phyloP scores from a whole-genome alignment of 2,329 filamentous ascomycete species.

The Ascosphaera aggregata region DNA sequence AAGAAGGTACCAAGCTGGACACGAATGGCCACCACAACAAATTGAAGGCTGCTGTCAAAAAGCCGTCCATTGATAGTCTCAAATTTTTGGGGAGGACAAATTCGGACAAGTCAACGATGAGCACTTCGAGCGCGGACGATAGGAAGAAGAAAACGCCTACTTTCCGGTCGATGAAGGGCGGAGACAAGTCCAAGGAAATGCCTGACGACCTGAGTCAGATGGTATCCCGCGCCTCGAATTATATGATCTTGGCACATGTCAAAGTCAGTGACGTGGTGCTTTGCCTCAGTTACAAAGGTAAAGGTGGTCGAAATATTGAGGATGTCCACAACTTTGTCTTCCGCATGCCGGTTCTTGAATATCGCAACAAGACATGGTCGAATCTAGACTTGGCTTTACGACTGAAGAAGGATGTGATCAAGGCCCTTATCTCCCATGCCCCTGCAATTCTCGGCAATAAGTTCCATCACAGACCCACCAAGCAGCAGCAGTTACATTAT shows the following conservation, averaged over 20 bases:
- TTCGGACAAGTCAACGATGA: conserved; percentile 16
- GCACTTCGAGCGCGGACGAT: conserved; percentile 10
- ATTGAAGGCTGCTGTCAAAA: conserved; percentile 15
- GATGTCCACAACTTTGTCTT: conserved; percentile 98
- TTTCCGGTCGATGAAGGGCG: conserved; percentile 24
- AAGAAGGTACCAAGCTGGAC: conserved; percentile 4
- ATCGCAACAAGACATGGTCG: conserved; percentile 97
- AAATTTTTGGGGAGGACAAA: conserved; percentile 13
- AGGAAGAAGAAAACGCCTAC: conserved; percentile 26
- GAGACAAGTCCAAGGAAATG: conserved; percentile 34
- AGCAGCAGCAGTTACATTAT: conserved; percentile 53
- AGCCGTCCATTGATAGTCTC: conserved; percentile 20
- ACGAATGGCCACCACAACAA: conserved; percentile 4
- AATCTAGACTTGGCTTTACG: conserved; percentile 84
- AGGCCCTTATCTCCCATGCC: conserved; percentile 81
- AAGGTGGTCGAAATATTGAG: conserved; percentile 82
- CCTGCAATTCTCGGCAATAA: conserved; percentile 97
- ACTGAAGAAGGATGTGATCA: conserved; percentile 83
- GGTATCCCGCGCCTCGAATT: conserved; percentile 85
- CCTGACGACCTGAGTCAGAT: conserved; percentile 90
- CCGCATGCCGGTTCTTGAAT: conserved; percentile 79
- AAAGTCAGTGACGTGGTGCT: conserved; percentile 88
- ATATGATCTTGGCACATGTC: conserved; percentile 92
- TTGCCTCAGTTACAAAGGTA: conserved; percentile 90
- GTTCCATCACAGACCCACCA: conserved; percentile 67